These are phyloP conservation scores for Penicillium sp. DNA, from an alignment of 2,329 filamentous ascomycete species.

Conservation along the genomic window DNA sequence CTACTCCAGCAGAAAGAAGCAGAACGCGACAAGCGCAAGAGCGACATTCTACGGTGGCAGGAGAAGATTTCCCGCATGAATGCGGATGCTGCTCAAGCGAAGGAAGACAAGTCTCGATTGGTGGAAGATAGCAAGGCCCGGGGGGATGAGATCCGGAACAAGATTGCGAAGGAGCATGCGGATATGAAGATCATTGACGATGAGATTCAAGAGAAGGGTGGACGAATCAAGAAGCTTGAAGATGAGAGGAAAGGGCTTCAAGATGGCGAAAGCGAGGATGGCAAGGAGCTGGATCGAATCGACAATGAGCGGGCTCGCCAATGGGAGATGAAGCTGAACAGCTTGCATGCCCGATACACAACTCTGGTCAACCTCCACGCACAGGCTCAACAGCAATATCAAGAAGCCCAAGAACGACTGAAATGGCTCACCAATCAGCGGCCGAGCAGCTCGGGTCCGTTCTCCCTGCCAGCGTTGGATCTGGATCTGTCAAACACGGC, in stretches of 20 bases:
- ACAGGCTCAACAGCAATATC: constrained; percentile 48
- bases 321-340: constrained; percentile 49
- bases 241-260: constrained; percentile 57
- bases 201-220: constrained; percentile 61
- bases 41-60: constrained; percentile 62
- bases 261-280: constrained; percentile 53
- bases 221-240: constrained; percentile 63
- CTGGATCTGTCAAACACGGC: constrained; percentile 43
- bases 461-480: constrained; percentile 46
- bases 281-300: constrained; percentile 53
- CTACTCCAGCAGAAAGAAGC: constrained; percentile 61
- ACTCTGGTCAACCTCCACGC: constrained; percentile 45
- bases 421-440: constrained; percentile 47
- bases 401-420: constrained; percentile 49
- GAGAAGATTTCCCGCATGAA: constrained; percentile 56
- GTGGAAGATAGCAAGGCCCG: constrained; percentile 44
- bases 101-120: constrained; percentile 46
- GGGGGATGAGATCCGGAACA: constrained; percentile 45
- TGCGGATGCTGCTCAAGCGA: constrained; percentile 49
- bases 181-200: constrained; percentile 62
- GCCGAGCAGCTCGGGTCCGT: constrained; percentile 41
- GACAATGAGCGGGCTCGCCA: constrained; percentile 52
- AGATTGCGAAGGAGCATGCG: constrained; percentile 49
- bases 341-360: constrained; percentile 47
- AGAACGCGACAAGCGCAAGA: constrained; percentile 61